Evolutionary conservation across 305 asterid genomes (phyloP), one percentile per base, ranked within the genome.

Genomic region (Petunia hybrid): DNA sequence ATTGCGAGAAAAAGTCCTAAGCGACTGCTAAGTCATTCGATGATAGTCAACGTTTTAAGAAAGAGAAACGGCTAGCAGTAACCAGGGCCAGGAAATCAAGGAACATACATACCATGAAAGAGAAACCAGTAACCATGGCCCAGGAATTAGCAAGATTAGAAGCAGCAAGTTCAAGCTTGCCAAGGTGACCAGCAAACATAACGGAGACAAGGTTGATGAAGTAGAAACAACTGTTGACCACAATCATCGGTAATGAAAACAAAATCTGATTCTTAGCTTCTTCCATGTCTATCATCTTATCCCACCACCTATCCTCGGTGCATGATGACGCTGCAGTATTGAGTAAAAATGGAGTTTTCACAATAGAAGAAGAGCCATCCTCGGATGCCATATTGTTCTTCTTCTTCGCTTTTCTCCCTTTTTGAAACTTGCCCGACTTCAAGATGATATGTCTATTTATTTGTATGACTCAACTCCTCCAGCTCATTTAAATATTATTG

Each of bases 131-230:
- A 78, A 91, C 95, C 14, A 86, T 76, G n/a, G 97, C 91, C 98
- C 98, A 92, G 0, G 97, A 92, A 81, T 91, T 89, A n/a, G 94
- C 98, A 13, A 92, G 95, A 66, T 88, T 94, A 0, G 98, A 78
- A 2, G 87, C 93, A 3, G 98, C 96, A 0, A 93, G 94, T 16
- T 90, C 86, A 75, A 89, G 92, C 2, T 91, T 85, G 1, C 97
- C 98, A 73, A 91, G 88, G 80, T 94, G 98, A 75, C 98, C 98
- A 78, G 92, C 97, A 78, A 91, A 94, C 98, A 94, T 93, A 12
- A 94, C 96, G 0, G 98, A 91, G 53, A 90, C 88, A 2, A 93
- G 86, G 38, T 92, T 95, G 53, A 94, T 91, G 74, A 89, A 85
- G 53, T 91, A 89, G 62, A 88, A 90, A 12, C 90, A 82, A 31